Evolutionary conservation across 2,329 filamentous ascomycete species (phyloP).

Genomic region (Venturia pyrina): DNA sequence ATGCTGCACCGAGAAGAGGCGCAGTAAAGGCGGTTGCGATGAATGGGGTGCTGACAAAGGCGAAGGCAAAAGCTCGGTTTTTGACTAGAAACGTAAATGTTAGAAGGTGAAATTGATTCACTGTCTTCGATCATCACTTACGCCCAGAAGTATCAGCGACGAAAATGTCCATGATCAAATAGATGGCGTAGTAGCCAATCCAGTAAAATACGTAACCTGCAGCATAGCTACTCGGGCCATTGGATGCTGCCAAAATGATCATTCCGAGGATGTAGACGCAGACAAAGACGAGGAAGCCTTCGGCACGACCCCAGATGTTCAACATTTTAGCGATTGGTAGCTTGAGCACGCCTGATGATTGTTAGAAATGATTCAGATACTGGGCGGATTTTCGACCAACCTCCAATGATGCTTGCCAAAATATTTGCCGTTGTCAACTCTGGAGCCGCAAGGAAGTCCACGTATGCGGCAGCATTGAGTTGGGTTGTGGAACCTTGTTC

Average conservation of each 20-base stretch:
- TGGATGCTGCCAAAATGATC: conserved; percentile 56
- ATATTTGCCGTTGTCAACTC: conserved; percentile 14
- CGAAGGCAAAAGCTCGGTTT: conserved; percentile 55
- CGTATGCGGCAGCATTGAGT: conserved; percentile 22
- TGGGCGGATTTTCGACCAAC: background rate
- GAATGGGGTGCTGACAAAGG: conserved; percentile 53
- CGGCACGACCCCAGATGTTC: conserved; percentile 56
- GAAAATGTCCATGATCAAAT: conserved; percentile 53
- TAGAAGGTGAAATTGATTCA: background rate
- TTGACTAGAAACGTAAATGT: conserved; percentile 28
- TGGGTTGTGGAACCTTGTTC: conserved; percentile 21
- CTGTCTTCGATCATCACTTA: background rate
- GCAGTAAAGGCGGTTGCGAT: conserved; percentile 57
- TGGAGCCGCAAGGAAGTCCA: conserved; percentile 20
- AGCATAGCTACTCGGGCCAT: conserved; percentile 48
- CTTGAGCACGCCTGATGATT: conserved; percentile 45
- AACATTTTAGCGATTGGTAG: conserved; percentile 57
- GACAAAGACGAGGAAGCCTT: conserved; percentile 49
- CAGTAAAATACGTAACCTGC: conserved; percentile 54
- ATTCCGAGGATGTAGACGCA: conserved; percentile 43
- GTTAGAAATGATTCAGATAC: background rate
- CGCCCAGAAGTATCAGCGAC: conserved; percentile 55
- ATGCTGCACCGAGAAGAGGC: conserved; percentile 45
- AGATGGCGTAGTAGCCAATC: conserved; percentile 49
- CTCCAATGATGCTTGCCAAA: conserved; percentile 17